A percentile compares a stretch with the other conserved stretches of the same genome.
phyloP scores from a whole-genome alignment of 805 yeast species.

The Sugiyamaella qingdaonensis region DNA sequence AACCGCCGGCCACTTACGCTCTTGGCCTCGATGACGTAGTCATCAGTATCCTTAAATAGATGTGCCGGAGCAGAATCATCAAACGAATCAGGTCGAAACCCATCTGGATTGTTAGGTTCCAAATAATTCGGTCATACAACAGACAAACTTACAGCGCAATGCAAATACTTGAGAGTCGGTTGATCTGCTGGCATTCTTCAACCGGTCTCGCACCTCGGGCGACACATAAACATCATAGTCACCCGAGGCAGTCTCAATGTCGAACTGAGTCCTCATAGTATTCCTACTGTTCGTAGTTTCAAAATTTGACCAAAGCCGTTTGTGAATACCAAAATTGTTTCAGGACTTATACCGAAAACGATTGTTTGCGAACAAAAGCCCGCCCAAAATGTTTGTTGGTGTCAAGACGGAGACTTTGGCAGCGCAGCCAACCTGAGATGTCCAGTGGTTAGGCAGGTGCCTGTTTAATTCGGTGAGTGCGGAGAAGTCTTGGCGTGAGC shows the following conservation, averaged over 20 bases:
- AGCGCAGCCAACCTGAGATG: too few relatives aligned
- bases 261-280: background rate
- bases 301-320: background rate
- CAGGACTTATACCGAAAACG: too few relatives aligned
- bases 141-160: constrained; percentile 10
- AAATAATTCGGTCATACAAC: too few relatives aligned
- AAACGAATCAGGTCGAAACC: constrained; percentile 24
- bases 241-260: background rate
- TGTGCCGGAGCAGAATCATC: constrained; percentile 11
- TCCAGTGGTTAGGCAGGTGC: too few relatives aligned
- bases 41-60: constrained; percentile 21
- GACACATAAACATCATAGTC: background rate
- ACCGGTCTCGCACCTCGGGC: background rate
- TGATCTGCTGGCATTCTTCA: background rate
- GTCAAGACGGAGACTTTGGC: too few relatives aligned
- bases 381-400: too few relatives aligned
- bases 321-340: too few relatives aligned
- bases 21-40: constrained; percentile 17
- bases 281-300: background rate
- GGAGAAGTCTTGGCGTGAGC: too few relatives aligned
- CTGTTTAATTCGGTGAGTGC: too few relatives aligned
- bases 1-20: background rate
- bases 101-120: constrained; percentile 11
- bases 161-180: constrained; percentile 7
- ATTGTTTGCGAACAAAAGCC: too few relatives aligned